A percentile compares a stretch with the other conserved stretches of the same genome.
phyloP scores from a whole-genome alignment of 805 yeast genomes.

The Metschnikowia chrysomelidarum region DNA sequence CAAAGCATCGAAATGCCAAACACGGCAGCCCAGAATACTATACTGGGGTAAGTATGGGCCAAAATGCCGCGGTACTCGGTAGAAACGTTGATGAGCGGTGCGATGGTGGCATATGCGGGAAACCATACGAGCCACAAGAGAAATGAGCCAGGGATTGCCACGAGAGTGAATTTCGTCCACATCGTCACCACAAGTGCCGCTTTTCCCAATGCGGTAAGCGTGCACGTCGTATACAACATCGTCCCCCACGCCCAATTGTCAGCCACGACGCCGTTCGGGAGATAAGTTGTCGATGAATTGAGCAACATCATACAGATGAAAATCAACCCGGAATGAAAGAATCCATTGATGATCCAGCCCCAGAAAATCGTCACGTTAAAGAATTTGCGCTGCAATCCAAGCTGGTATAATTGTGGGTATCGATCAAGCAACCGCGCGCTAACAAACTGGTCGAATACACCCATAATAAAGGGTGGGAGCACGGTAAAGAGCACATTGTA shows the following conservation, averaged over 20 bases:
- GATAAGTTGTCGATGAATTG: slow-evolving; percentile 63
- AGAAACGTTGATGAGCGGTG: slow-evolving; percentile 81
- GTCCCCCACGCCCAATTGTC: slow-evolving; percentile 97
- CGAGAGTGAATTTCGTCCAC: slow-evolving; percentile 91
- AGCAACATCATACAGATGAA: slow-evolving; percentile 71
- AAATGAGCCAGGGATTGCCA: slow-evolving; percentile 95
- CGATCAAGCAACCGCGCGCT: slow-evolving; percentile 84
- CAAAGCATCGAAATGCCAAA: slow-evolving; percentile 77
- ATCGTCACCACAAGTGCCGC: slow-evolving; percentile 89
- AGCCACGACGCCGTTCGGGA: slow-evolving; percentile 65
- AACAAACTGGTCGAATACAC: slow-evolving; percentile 95
- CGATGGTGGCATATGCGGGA: slow-evolving; percentile 83
- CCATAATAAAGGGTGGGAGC: slow-evolving; percentile 92
- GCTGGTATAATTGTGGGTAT: slow-evolving; percentile 87
- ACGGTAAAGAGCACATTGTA: slow-evolving; percentile 95
- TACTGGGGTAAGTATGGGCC: slow-evolving; percentile 70
- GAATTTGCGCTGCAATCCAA: slow-evolving; percentile 86
- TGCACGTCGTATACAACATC: slow-evolving; percentile 81
- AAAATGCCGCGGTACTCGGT: slow-evolving; percentile 81
- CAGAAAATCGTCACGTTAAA: slow-evolving; percentile 91
- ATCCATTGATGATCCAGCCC: slow-evolving; percentile 97
- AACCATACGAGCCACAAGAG: slow-evolving; percentile 78
- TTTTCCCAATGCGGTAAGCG: slow-evolving; percentile 87
- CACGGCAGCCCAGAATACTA: slow-evolving; percentile 79
- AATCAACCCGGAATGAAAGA: slow-evolving; percentile 85